phyloP scores from a whole-genome alignment of 257 asterid genomes.

The Lycium ferocissimum region DNA sequence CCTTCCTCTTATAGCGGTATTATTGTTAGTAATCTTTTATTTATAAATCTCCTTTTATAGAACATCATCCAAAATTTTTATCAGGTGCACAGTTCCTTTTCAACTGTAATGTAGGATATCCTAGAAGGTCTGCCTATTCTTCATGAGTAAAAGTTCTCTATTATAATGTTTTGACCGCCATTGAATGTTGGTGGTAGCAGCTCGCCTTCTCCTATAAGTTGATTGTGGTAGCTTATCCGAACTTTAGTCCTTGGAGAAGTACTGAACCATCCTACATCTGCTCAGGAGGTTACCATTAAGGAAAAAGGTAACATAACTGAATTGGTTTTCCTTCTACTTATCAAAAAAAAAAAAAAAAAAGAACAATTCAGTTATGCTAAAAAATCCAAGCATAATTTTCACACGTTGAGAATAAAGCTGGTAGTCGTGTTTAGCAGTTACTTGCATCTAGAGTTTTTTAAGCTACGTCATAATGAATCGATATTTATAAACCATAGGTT shows the following conservation, averaged over 20 bases:
- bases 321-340: too few relatives aligned
- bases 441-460: background rate
- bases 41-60: background rate
- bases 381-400: background rate
- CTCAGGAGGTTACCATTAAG: background rate
- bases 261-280: background rate
- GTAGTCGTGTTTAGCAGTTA: background rate
- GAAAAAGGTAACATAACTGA: background rate
- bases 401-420: background rate
- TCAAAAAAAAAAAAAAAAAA: background rate
- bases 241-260: background rate
- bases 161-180: background rate
- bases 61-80: background rate
- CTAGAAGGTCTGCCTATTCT: background rate
- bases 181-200: background rate
- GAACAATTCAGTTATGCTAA: background rate
- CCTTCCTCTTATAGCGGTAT: background rate
- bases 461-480: background rate
- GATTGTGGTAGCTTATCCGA: slow-evolving; percentile 5
- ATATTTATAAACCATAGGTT: background rate
- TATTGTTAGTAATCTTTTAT: background rate
- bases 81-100: background rate
- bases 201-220: background rate
- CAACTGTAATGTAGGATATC: background rate
- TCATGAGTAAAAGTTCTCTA: background rate